These are phyloP conservation scores for Datura wrightii DNA, from an alignment of 257 asterid species.

Conservation along the genomic window DNA sequence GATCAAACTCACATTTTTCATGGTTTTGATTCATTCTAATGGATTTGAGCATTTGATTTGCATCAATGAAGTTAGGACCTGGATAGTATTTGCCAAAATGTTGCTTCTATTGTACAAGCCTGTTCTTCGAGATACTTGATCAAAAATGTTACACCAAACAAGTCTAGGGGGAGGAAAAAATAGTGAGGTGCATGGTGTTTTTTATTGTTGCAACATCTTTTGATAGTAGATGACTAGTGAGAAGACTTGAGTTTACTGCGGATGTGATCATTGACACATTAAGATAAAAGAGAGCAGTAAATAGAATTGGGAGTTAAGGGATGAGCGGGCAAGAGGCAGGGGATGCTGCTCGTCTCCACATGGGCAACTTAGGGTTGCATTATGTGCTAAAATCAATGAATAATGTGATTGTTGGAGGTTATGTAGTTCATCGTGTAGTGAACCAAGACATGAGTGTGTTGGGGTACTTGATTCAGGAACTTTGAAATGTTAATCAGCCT, in stretches of 20 bases:
- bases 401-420: slow-evolving; percentile 71
- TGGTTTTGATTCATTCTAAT: slow-evolving; percentile 84
- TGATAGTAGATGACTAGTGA: slow-evolving; percentile 90
- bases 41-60: slow-evolving; percentile 87
- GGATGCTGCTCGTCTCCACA: slow-evolving; percentile 87
- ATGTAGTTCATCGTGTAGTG: slow-evolving; percentile 62
- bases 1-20: slow-evolving; percentile 72
- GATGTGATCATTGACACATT: slow-evolving; percentile 82
- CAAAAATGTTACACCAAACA: slow-evolving; percentile 37
- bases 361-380: slow-evolving; percentile 96
- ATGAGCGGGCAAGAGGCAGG: slow-evolving; percentile 96
- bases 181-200: slow-evolving; percentile 63
- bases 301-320: slow-evolving; percentile 45
- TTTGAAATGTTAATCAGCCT: slow-evolving; percentile 40
- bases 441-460: slow-evolving; percentile 66
- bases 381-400: slow-evolving; percentile 86
- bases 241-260: slow-evolving; percentile 82
- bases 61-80: slow-evolving; percentile 86
- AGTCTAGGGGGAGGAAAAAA: slow-evolving; percentile 47
- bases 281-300: slow-evolving; percentile 58
- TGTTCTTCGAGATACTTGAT: slow-evolving; percentile 44
- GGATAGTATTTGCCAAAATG: slow-evolving; percentile 65
- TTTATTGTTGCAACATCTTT: slow-evolving; percentile 66
- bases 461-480: slow-evolving; percentile 72
- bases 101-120: slow-evolving; percentile 11